Evolutionary conservation across 345 rosid species (phyloP).

Genomic region (Dimocarpus longan): DNA sequence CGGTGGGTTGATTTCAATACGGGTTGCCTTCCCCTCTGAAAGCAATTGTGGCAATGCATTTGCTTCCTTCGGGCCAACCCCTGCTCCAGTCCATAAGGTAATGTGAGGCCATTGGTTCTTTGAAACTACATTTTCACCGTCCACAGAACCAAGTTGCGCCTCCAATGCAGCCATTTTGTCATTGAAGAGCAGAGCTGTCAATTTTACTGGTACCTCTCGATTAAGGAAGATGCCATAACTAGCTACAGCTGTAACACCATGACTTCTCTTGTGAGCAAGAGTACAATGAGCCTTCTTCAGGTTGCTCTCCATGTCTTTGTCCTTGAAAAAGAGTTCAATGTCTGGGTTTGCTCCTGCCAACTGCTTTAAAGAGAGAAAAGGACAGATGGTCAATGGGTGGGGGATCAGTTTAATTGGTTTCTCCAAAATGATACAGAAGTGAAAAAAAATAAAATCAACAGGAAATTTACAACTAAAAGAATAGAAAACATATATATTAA

Average conservation of each 20-base stretch:
- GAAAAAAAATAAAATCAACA: too few relatives aligned
- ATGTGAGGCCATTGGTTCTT: slow-evolving; percentile 91
- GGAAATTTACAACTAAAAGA: neutral
- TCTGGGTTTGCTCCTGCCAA: slow-evolving; percentile 48
- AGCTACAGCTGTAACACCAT: slow-evolving; percentile 83
- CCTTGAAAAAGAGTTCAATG: slow-evolving; percentile 53
- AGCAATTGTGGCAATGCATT: slow-evolving; percentile 62
- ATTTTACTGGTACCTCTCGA: slow-evolving; percentile 63
- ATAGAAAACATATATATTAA: too few relatives aligned
- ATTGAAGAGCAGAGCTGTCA: slow-evolving; percentile 69
- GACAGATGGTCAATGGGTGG: neutral
- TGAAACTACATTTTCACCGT: slow-evolving; percentile 57
- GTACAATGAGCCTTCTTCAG: slow-evolving; percentile 73
- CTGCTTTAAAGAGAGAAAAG: slow-evolving; percentile 37
- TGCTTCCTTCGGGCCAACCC: slow-evolving; percentile 75
- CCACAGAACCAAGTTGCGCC: slow-evolving; percentile 65
- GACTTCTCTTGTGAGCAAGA: slow-evolving; percentile 94
- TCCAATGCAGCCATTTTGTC: slow-evolving; percentile 80
- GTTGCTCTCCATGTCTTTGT: slow-evolving; percentile 48
- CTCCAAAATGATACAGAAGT: neutral
- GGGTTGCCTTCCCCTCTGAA: slow-evolving; percentile 71
- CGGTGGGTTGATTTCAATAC: slow-evolving; percentile 68
- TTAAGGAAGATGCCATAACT: slow-evolving; percentile 52
- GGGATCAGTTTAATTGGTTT: neutral
- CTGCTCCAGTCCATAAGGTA: slow-evolving; percentile 82